phyloP scores from a whole-genome alignment of 2,329 filamentous ascomycete genomes.

The Zasmidium angulare region DNA sequence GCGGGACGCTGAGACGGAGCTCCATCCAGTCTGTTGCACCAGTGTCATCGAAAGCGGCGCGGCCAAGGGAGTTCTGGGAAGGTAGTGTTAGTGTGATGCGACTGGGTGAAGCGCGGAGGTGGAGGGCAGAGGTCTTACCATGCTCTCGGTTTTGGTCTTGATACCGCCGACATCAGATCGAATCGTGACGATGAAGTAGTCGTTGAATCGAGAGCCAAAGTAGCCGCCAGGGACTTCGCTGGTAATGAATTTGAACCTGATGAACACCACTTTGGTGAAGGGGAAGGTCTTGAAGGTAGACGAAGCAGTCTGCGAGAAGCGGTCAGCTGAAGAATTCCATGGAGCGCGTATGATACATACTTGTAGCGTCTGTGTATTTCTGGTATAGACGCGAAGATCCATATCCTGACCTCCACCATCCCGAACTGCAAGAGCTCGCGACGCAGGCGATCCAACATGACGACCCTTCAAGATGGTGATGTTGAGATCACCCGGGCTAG shows the following conservation, averaged over 20 bases:
- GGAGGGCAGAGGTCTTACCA: background rate
- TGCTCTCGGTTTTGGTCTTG: background rate
- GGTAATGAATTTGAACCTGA: background rate
- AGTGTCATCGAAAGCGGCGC: background rate
- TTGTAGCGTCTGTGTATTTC: background rate
- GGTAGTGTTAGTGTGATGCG: background rate
- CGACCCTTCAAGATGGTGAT: background rate
- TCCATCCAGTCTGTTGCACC: background rate
- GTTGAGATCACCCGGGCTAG: background rate
- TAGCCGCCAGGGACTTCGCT: background rate
- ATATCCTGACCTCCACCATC: background rate
- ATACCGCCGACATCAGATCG: background rate
- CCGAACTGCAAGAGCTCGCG: background rate
- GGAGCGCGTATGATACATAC: background rate
- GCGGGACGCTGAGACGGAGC: background rate
- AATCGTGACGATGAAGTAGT: background rate
- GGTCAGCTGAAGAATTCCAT: background rate
- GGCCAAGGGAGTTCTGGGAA: background rate
- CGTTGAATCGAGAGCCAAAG: background rate
- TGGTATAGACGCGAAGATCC: background rate
- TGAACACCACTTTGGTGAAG: background rate
- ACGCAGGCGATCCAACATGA: background rate
- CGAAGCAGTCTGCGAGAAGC: background rate
- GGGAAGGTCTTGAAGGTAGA: background rate
- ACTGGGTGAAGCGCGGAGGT: background rate